Base-by-base conservation (phyloP, 805 yeast genomes). In the Yarrowia keelungensis region DNA sequence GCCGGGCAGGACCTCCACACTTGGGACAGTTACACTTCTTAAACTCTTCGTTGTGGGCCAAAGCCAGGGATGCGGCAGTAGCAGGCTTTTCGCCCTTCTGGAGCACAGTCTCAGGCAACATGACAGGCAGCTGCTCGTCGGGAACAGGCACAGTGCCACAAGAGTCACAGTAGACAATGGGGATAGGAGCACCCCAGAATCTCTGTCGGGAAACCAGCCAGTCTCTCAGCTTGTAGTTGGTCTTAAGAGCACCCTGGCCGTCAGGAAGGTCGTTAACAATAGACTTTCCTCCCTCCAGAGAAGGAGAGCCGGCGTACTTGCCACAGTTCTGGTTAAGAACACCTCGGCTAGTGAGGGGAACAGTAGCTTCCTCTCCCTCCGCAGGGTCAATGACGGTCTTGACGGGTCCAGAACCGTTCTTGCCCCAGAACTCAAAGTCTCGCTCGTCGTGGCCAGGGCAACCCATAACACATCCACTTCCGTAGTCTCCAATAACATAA, bases 121-220 rank as follows among this genome's bases (percentile, higher is more conserved):
- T 54, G 0, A 95, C 97, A 0, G 99, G 99, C 16, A 95, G 81
- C 36, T 93, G 88, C 1, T 85, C 80, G 49, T 90, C 97, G 0
- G 98, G 98, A 19, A 95, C 98, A 0, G 98, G 90, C 0, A 94
- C 97, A 0, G 88, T 79, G 1, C 99, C 99, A 82, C 99, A 95
- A 2, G 77, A 71, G 8, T 83, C 84, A 80, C 99, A 95, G 75
- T 95, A 95, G 36, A 95, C 83, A 19, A 95, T 92, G 5, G 99
- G 99, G 68, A 95, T 95, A 2, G 99, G 99, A 0, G 98, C 95
- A 35, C 99, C 99, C 99, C 99, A 95, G 78, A 90, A 94, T 70
- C 99, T 81, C 78, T 95, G 99, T 75, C 99, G 85, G 74, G 96
- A 89, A 58, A 95, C 89, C 36, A 95, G 83, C 99, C 99, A 95